These are phyloP conservation scores for Gyrodon lividus DNA, from an alignment of 768 basidiomycete species.

Conservation along the genomic window DNA sequence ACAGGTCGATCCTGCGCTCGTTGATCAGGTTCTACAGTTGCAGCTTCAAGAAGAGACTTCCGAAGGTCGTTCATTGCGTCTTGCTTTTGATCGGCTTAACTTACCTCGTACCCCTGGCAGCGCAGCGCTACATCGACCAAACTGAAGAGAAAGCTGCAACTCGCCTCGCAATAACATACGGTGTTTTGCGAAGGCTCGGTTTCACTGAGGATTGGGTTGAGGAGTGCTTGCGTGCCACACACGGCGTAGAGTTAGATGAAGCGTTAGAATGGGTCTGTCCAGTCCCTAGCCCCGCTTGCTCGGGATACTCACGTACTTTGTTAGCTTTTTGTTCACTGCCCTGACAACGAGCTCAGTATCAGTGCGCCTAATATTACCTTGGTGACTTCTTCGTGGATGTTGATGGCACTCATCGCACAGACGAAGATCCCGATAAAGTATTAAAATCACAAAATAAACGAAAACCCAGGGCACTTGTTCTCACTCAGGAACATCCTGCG, in stretches of 20 bases:
- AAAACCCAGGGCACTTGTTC: constrained; percentile 1
- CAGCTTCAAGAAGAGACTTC: constrained; percentile 37
- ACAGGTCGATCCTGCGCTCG: constrained; percentile 57
- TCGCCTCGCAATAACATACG: constrained; percentile 77
- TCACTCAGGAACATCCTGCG: constrained; percentile 1
- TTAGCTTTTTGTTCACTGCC: constrained; percentile 66
- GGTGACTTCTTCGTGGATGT: not conserved
- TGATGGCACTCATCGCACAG: constrained; percentile 8
- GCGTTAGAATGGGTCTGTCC: constrained; percentile 84
- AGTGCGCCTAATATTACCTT: constrained; percentile 17
- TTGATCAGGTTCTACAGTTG: constrained; percentile 59
- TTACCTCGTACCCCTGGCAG: constrained; percentile 6
- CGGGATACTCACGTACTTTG: constrained; percentile 5
- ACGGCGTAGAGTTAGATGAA: constrained; percentile 77
- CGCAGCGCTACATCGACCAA: constrained; percentile 41
- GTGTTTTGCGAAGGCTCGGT: constrained; percentile 74
- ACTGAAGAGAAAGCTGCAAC: constrained; percentile 69
- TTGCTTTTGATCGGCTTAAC: not conserved
- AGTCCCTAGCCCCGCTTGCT: not conserved
- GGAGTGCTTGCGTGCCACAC: constrained; percentile 65
- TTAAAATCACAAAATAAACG: constrained; percentile 4
- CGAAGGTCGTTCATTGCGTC: constrained; percentile 22
- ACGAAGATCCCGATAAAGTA: constrained; percentile 14
- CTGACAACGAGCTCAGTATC: constrained; percentile 54
- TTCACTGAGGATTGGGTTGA: constrained; percentile 68